Evolutionary conservation across 805 yeast species (phyloP), one percentile per base, ranked within the genome.

Genomic region (Kodamaea sagamina): DNA sequence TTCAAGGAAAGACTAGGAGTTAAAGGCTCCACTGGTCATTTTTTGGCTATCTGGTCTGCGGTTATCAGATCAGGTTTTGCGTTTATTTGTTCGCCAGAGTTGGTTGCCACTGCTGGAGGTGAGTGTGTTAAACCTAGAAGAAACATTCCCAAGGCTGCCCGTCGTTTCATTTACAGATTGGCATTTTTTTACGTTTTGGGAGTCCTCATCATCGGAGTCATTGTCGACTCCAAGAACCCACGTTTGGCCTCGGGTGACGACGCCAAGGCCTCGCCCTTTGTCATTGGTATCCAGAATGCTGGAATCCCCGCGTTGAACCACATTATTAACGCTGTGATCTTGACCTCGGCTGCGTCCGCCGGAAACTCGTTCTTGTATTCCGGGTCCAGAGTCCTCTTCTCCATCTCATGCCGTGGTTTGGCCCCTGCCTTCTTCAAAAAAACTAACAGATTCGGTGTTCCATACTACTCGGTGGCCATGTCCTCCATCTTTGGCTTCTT

Each of bases 281-380:
- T 87, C 42, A 79, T 88, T 53, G 92, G 93, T 3, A 88, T 89
- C 88, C 74, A 73, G 62, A 73, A 72, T 42, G 65, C 88, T 55
- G 75, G 78, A 1, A 84, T 89, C 43, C 77, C 69, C 21, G 82
- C 77, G 0, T 68, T 89, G 39, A 95, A 95, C 27, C 78, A 83
- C 55, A 74, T 89, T 46, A 89, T 89, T 43, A 89, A 89, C 62
- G 93, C 79, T 1, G 77, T 86, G 17, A 74, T 89, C 43, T 71
- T 89, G 41, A 71, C 86, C 5, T 79, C 85, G 34, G 85, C 84
- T 6, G 67, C 71, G n/a, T 66, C 72, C 6, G 69, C 65, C 39
- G 78, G 75, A 51, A 71, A 71, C 49, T 66, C 75, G 0, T 84
- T 81, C 60, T 78, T 86, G 31, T 86, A 79, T 55, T 81, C 89